These are phyloP conservation scores for Plasmodium blacklocki DNA, from an alignment of 169 alveolate genomes.

Conservation along the genomic window DNA sequence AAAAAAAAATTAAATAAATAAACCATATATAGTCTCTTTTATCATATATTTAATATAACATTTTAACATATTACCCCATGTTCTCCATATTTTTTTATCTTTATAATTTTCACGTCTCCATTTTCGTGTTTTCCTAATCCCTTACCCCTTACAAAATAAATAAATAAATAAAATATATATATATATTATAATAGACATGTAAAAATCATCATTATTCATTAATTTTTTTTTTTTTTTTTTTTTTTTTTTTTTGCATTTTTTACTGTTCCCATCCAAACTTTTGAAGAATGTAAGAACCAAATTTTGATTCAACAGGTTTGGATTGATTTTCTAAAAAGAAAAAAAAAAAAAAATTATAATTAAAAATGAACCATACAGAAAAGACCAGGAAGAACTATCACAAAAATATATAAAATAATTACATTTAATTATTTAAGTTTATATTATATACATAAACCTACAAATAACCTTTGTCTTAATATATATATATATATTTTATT, in stretches of 20 bases:
- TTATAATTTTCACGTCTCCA: slow-evolving; percentile 57
- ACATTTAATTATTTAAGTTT: too few species aligned
- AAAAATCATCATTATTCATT: neutral
- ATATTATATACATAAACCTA: too few species aligned
- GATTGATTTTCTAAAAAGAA: slow-evolving; percentile 56
- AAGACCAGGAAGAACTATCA: neutral
- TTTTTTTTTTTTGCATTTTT: slow-evolving; percentile 14
- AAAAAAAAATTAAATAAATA: neutral
- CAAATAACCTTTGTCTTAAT: neutral
- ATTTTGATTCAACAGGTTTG: slow-evolving; percentile 71
- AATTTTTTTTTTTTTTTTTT: neutral
- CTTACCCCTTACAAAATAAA: slow-evolving; percentile 49
- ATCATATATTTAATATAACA: neutral
- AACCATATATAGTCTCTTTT: too few species aligned
- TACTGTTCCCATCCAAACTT: slow-evolving; percentile 75
- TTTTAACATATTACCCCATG: slow-evolving; percentile 56
- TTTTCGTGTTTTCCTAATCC: slow-evolving; percentile 72
- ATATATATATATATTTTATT: neutral
- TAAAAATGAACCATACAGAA: neutral
- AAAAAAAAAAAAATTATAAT: slow-evolving; percentile 4
- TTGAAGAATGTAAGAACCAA: slow-evolving; percentile 63
- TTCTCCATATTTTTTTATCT: slow-evolving; percentile 71
- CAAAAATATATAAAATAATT: too few species aligned
- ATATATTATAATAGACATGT: neutral
- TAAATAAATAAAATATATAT: slow-evolving; percentile 10